These are phyloP conservation scores for Acorus gramineus DNA, from an alignment of 106 monocot genomes.

Conservation along the genomic window DNA sequence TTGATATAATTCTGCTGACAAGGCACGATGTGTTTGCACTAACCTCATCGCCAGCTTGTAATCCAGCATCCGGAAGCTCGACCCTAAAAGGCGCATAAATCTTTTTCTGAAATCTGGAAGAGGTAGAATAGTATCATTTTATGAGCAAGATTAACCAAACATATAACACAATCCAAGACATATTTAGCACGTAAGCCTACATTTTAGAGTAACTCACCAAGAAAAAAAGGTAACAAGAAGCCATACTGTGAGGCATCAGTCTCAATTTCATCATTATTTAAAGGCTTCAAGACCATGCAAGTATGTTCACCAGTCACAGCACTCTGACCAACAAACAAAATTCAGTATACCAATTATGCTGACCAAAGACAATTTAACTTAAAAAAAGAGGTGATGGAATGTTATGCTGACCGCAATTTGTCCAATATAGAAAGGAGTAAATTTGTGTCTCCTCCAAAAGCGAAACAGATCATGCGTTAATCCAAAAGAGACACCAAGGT, in stretches of 20 bases:
- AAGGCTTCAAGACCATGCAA: conserved; percentile 84
- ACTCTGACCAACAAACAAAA: conserved; percentile 41
- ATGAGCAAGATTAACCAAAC: neutral
- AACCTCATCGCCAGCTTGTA: conserved; percentile 93
- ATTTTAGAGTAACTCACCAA: conserved; percentile 35
- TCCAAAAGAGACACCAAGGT: conserved; percentile 92
- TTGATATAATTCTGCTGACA: neutral
- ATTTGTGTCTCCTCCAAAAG: conserved; percentile 80
- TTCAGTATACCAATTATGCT: neutral
- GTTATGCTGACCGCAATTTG: conserved; percentile 61
- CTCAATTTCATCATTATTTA: conserved; percentile 72
- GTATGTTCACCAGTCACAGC: conserved; percentile 86
- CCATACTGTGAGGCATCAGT: conserved; percentile 35
- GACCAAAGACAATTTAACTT: conserved; percentile 1
- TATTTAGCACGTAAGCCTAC: neutral
- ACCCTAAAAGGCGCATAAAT: conserved; percentile 60
- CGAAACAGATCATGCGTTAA: conserved; percentile 72
- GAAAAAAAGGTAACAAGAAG: conserved; percentile 77
- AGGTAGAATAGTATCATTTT: neutral
- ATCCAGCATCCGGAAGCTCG: conserved; percentile 49
- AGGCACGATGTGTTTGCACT: neutral
- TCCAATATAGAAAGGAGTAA: conserved; percentile 86
- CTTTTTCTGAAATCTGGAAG: conserved; percentile 69
- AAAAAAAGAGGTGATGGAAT: conserved; percentile 1
- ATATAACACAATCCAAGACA: neutral